Conservation (phyloP, 208 protist species). For the Phytomonas francai region DNA sequence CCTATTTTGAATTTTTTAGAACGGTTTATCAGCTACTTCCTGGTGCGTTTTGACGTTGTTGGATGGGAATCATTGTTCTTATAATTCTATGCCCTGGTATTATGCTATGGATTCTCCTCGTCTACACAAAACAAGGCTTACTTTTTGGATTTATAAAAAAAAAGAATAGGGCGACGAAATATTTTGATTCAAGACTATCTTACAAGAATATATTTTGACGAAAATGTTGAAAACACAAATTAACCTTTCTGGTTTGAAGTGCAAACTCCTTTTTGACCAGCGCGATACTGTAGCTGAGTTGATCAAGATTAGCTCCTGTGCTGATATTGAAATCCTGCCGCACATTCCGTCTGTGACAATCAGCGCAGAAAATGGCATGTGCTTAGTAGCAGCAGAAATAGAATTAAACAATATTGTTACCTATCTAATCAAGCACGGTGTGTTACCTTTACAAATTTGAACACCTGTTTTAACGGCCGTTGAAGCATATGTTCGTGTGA, state of each 20-base stretch:
- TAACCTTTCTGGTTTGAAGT: constrained; percentile 26
- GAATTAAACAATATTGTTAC: constrained; percentile 29
- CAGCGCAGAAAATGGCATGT: constrained; percentile 28
- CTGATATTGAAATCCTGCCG: constrained; percentile 33
- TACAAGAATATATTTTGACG: too few species aligned
- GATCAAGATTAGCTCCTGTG: constrained; percentile 33
- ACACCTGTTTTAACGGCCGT: too few species aligned
- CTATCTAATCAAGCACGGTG: constrained; percentile 31
- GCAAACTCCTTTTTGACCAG: constrained; percentile 45
- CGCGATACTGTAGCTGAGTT: constrained; percentile 32
- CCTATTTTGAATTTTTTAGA: too few species aligned
- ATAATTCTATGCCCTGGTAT: too few species aligned
- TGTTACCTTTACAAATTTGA: too few species aligned
- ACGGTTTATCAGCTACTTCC: too few species aligned
- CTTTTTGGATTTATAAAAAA: not conserved
- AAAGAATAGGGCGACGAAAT: constrained; percentile 1
- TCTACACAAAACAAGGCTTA: not conserved
- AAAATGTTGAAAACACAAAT: constrained; percentile 26
- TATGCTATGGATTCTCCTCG: too few species aligned
- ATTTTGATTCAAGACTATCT: not conserved
- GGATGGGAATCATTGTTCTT: too few species aligned
- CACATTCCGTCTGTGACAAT: constrained; percentile 39
- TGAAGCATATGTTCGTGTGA: too few species aligned
- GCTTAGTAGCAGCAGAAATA: constrained; percentile 22
- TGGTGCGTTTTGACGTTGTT: too few species aligned